Base-by-base conservation (phyloP, 768 basidiomycete genomes). In the Macrocybe gigantea region DNA sequence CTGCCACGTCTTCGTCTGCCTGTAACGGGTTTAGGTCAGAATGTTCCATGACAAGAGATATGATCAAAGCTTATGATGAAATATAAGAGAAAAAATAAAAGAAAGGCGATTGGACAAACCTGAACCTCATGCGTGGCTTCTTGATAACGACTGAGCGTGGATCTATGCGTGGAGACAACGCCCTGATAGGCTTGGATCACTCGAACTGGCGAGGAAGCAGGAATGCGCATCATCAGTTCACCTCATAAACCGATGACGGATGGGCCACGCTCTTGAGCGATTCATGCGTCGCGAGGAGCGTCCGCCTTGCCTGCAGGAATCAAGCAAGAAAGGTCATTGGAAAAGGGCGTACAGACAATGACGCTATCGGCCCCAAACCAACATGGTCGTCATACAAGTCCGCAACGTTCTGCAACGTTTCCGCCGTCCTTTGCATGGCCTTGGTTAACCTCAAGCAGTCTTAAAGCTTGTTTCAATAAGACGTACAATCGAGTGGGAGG, bases 351-450 rank as follows among this genome's bases (percentile, higher is more conserved):
- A 33, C 22, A 32, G 22, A 22, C 22, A 22, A 22, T 22, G 22
- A 22, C 22, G 22, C 22, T 22, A 22, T 22, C 22, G 22, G 22
- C 22, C 22, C 22, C 22, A 22, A 22, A 67, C 83, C 10, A 46
- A 85, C 88, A 65, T 88, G 85, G 45, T 85, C 82, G 51, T 89
- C 88, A 51, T 87, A 88, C 34, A 90, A 59, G 62, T 88, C 85
- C 1, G 87, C 87, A 2, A 90, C 78, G 46, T 67, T 82, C 56
- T 88, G 85, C 45, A 92, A 57, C 0, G 78, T 77, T 53, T 91
- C 90, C 6, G 79, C 77, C 0, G 82, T 80, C 60, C 80, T 83
- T 59, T 91, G 88, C 53, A 91, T 69, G 0, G 82, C 86, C 56
- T 86, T 90, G 1, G 86, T 89, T 42, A 90, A 66, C 47, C 75